A percentile compares a stretch with the other conserved stretches of the same genome.
Evolutionary conservation across 2,329 filamentous ascomycete species (phyloP).

Genomic region (Exophiala lecanii-corni): DNA sequence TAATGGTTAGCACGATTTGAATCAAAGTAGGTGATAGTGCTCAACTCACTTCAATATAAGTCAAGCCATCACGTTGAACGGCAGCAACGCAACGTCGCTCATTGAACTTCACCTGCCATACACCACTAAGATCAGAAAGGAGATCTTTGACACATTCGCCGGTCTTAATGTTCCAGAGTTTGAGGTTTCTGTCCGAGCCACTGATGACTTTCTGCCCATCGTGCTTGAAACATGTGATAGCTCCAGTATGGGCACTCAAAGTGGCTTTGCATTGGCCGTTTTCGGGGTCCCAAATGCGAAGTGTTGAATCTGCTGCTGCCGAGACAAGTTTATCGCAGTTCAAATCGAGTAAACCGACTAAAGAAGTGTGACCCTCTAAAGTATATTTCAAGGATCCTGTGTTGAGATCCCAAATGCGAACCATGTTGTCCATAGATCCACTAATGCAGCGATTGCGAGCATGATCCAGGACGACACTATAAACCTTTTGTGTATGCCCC

Average conservation of each 20-base stretch:
- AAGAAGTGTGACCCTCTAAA: constrained; percentile 84
- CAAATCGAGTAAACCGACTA: constrained; percentile 87
- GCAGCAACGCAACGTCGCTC: constrained; percentile 92
- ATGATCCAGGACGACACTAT: constrained; percentile 91
- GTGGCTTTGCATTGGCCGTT: constrained; percentile 85
- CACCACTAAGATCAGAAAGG: constrained; percentile 87
- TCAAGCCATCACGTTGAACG: constrained; percentile 85
- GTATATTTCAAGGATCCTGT: constrained; percentile 82
- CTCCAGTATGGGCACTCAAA: constrained; percentile 87
- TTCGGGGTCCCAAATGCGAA: constrained; percentile 96
- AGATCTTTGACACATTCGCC: constrained; percentile 91
- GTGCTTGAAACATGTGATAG: constrained; percentile 98
- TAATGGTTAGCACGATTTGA: constrained; percentile 21
- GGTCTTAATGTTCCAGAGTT: constrained; percentile 96
- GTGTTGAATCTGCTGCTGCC: constrained; percentile 88
- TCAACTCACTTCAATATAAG: constrained; percentile 80
- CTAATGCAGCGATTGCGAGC: constrained; percentile 93
- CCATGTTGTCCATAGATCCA: constrained; percentile 95
- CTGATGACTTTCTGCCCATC: constrained; percentile 95
- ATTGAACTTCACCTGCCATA: constrained; percentile 99
- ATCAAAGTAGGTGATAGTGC: constrained; percentile 3
- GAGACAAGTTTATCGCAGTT: constrained; percentile 87
- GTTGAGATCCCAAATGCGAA: constrained; percentile 95
- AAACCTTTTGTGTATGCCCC: constrained; percentile 89
- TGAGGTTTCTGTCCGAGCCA: constrained; percentile 89